These are phyloP conservation scores for Talaromyces atroroseus DNA, from an alignment of 2,329 filamentous ascomycete species.

Conservation along the genomic window DNA sequence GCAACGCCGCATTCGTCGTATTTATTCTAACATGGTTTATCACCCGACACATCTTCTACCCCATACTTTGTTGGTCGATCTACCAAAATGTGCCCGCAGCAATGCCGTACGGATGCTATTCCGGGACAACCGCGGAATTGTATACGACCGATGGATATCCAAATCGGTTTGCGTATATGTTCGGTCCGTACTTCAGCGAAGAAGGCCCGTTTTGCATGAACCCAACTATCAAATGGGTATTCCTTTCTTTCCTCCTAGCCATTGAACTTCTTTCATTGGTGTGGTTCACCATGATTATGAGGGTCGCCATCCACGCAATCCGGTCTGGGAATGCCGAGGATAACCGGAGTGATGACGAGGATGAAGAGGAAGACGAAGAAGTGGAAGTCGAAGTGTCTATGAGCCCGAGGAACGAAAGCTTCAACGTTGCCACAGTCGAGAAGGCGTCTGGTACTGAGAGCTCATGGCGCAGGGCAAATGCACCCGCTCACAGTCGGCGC, in stretches of 20 bases:
- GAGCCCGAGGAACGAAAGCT: conserved; percentile 19
- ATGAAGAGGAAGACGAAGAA: conserved; percentile 60
- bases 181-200: conserved; percentile 68
- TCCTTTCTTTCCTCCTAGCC: conserved; percentile 69
- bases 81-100: conserved; percentile 59
- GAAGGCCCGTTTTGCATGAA: conserved; percentile 77
- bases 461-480: conserved; percentile 32
- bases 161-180: conserved; percentile 54
- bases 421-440: conserved; percentile 22
- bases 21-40: conserved; percentile 84
- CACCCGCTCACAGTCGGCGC: conserved; percentile 28
- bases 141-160: conserved; percentile 29
- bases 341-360: conserved; percentile 79
- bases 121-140: conserved; percentile 39
- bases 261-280: conserved; percentile 75
- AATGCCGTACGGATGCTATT: conserved; percentile 68
- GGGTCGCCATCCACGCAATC: conserved; percentile 74
- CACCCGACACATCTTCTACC: conserved; percentile 75
- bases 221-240: conserved; percentile 65
- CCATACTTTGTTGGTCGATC: conserved; percentile 75
- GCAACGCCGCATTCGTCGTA: conserved; percentile 76
- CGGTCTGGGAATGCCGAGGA: conserved; percentile 74
- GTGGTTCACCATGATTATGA: conserved; percentile 87
- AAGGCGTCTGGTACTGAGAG: conserved; percentile 20
- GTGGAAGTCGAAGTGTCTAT: conserved; percentile 27